These are phyloP conservation scores for Rhizophagus sp. DNA, from an alignment of 192 early-diverging fungal species.

Conservation along the genomic window DNA sequence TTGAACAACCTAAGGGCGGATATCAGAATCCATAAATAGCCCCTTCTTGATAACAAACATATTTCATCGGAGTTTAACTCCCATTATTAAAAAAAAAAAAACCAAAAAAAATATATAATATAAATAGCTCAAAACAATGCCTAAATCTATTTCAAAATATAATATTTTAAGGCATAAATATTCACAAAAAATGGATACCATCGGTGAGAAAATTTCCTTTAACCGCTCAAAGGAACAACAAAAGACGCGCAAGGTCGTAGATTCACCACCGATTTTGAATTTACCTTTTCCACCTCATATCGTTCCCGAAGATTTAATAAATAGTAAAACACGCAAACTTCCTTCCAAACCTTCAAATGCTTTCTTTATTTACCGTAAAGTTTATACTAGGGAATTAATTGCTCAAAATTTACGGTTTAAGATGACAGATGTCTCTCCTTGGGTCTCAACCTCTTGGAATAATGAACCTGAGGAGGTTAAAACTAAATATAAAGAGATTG, in stretches of 20 bases:
- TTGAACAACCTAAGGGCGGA: too few relatives aligned
- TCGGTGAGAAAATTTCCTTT: neutral
- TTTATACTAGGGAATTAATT: neutral
- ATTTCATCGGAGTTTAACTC: too few relatives aligned
- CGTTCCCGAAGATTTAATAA: neutral
- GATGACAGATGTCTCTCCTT: neutral
- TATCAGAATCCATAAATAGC: too few relatives aligned
- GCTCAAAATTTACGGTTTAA: neutral
- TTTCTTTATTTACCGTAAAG: conserved; percentile 3
- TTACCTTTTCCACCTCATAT: neutral
- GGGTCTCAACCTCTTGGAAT: conserved; percentile 7
- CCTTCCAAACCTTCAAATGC: neutral
- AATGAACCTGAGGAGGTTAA: neutral
- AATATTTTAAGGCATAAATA: neutral
- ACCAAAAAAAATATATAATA: too few relatives aligned
- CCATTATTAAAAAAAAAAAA: too few relatives aligned
- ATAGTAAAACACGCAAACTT: neutral
- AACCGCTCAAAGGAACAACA: neutral
- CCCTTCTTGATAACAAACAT: too few relatives aligned
- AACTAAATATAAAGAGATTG: neutral
- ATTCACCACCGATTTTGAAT: neutral
- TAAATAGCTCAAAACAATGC: neutral
- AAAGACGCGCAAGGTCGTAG: neutral
- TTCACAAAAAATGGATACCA: neutral
- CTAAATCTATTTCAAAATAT: neutral